A percentile compares a stretch with the other conserved stretches of the same genome.
These are phyloP conservation scores for Ceratocystis destructans DNA, from an alignment of 2,329 filamentous ascomycete genomes.

Conservation along the genomic window DNA sequence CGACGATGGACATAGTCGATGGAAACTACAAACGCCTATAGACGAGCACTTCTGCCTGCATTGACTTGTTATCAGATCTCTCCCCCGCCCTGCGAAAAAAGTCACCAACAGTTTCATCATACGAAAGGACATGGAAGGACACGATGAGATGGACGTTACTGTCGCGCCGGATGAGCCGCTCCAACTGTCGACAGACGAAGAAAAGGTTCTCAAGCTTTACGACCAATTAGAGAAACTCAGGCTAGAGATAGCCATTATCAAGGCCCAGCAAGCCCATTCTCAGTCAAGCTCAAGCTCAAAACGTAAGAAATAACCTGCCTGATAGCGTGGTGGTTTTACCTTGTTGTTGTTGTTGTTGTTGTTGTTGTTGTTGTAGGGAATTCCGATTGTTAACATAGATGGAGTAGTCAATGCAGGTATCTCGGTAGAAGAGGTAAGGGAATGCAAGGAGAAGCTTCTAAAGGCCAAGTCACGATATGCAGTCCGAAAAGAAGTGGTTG, in stretches of 20 bases:
- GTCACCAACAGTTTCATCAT: background rate
- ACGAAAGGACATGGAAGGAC: background rate
- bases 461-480: constrained; percentile 57
- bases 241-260: constrained; percentile 56
- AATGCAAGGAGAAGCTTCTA: constrained; percentile 51
- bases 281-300: background rate
- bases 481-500: constrained; percentile 54
- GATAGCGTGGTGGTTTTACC: background rate
- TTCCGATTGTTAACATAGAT: background rate
- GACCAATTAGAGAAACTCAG: constrained; percentile 57
- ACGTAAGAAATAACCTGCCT: constrained; percentile 10
- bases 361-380: background rate
- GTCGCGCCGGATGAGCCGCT: constrained; percentile 26
- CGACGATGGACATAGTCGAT: no score
- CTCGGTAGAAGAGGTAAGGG: constrained; percentile 38
- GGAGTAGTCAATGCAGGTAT: constrained; percentile 23
- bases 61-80: background rate
- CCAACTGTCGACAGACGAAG: constrained; percentile 52
- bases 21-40: no score
- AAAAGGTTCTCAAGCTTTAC: constrained; percentile 53
- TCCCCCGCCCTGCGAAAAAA: background rate
- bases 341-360: no score
- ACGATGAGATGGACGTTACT: constrained; percentile 13
- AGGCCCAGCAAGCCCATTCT: constrained; percentile 26
- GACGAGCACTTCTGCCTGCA: background rate